phyloP scores from a whole-genome alignment of 2,329 filamentous ascomycete species.

The Cladophialophora carrionii region DNA sequence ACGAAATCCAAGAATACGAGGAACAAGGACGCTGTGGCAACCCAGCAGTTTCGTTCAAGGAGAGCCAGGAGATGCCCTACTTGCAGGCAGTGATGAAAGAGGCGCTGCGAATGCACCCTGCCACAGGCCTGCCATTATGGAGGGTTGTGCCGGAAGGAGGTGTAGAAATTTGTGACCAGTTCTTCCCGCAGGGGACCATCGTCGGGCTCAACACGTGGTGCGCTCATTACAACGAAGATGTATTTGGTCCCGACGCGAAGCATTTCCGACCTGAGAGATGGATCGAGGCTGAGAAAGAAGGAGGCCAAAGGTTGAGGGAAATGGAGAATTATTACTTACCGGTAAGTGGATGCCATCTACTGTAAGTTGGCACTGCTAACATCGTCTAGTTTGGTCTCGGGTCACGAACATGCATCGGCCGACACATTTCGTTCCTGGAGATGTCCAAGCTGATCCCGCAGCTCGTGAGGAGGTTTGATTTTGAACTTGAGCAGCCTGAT shows the following conservation, averaged over 20 bases:
- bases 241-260: constrained; percentile 52
- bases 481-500: constrained; percentile 33
- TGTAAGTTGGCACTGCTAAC: constrained; percentile 39
- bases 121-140: constrained; percentile 55
- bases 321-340: constrained; percentile 49
- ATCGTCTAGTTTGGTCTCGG: constrained; percentile 46
- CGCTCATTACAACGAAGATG: constrained; percentile 51
- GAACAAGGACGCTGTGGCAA: constrained; percentile 44
- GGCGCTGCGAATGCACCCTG: constrained; percentile 56
- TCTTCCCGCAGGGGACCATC: constrained; percentile 49
- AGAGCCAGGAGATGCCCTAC: constrained; percentile 68
- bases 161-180: constrained; percentile 47
- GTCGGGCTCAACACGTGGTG: constrained; percentile 53
- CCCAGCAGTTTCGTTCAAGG: constrained; percentile 58
- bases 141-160: constrained; percentile 54
- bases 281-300: constrained; percentile 45
- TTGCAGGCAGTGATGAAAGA: constrained; percentile 60
- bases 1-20: constrained; percentile 31
- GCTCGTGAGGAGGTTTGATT: constrained; percentile 36
- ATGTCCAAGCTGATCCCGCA: constrained; percentile 41
- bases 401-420: constrained; percentile 48
- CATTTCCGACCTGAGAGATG: constrained; percentile 54
- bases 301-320: constrained; percentile 40
- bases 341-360: constrained; percentile 39
- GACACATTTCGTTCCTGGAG: constrained; percentile 40